phyloP scores from a whole-genome alignment of 176 grass and related monocot genomes.

The Carex myosuroides region DNA sequence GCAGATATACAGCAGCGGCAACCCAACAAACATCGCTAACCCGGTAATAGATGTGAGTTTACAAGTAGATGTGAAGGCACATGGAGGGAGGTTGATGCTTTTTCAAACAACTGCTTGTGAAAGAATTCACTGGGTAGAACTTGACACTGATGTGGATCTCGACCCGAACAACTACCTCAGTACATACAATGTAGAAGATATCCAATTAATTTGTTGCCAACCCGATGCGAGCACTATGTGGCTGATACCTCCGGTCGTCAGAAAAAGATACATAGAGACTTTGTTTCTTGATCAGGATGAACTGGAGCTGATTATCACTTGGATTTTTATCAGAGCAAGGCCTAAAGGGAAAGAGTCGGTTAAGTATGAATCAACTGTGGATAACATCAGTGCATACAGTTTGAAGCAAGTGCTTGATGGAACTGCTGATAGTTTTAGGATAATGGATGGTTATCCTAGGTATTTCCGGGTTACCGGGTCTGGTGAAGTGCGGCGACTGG shows the following conservation, averaged over 20 bases:
- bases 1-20: slow-evolving; percentile 98
- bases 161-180: slow-evolving; percentile 68
- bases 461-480: slow-evolving; percentile 91
- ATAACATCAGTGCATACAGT: slow-evolving; percentile 46
- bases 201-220: slow-evolving; percentile 95
- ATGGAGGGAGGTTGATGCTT: slow-evolving; percentile 72
- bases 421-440: slow-evolving; percentile 49
- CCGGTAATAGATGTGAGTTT: slow-evolving; percentile 88
- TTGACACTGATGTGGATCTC: slow-evolving; percentile 42
- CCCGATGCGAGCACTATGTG: slow-evolving; percentile 87
- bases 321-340: slow-evolving; percentile 87
- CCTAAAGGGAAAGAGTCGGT: slow-evolving; percentile 97
- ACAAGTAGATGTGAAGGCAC: slow-evolving; percentile 92
- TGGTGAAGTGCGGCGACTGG: slow-evolving; percentile 83
- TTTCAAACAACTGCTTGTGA: slow-evolving; percentile 80
- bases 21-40: slow-evolving; percentile 98
- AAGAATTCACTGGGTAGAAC: slow-evolving; percentile 64
- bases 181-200: slow-evolving; percentile 82
- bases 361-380: slow-evolving; percentile 61
- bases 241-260: slow-evolving; percentile 74
- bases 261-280: slow-evolving; percentile 59
- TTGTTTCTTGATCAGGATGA: slow-evolving; percentile 47
- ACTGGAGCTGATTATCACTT: slow-evolving; percentile 70
- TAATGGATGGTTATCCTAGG: slow-evolving; percentile 80
- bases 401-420: slow-evolving; percentile 75